A percentile compares a stretch with the other conserved stretches of the same genome.
phyloP scores from a whole-genome alignment of 2,329 filamentous ascomycete species.

The Cryphonectria carpinicola region DNA sequence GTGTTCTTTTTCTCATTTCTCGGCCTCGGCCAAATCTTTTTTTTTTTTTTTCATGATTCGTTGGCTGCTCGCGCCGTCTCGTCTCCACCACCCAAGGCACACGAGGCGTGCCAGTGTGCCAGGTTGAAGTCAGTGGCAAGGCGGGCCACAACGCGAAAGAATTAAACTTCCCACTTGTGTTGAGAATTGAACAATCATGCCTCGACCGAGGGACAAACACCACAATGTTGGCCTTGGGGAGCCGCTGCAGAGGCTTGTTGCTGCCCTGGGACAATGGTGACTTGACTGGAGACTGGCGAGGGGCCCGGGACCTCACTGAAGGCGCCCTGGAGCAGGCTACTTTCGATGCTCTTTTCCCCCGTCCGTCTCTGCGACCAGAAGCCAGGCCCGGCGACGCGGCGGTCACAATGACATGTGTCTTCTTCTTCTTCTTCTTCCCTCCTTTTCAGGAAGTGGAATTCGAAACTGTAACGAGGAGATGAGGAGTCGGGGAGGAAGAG shows the following conservation, averaged over 20 bases:
- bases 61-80: neutral
- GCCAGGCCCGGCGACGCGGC: neutral
- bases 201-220: too few species aligned
- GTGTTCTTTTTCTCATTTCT: conserved; percentile 30
- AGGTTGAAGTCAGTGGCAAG: neutral
- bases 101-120: neutral
- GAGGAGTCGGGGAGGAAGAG: conserved; percentile 12
- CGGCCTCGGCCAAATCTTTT: conserved; percentile 16
- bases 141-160: neutral
- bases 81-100: neutral
- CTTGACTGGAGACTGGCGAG: neutral
- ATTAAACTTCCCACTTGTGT: neutral
- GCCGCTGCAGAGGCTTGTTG: neutral
- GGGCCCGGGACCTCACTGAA: neutral
- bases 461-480: conserved; percentile 10
- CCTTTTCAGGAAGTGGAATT: conserved; percentile 8
- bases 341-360: conserved; percentile 1
- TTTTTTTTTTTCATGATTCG: conserved; percentile 17
- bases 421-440: neutral
- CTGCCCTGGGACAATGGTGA: neutral
- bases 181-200: neutral
- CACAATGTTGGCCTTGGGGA: neutral
- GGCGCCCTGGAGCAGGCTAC: conserved; percentile 6
- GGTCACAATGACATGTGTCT: neutral
- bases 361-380: neutral